Conservation (phyloP, 1,139 yeast genomes). For the Kluyveromyces marxianus region DNA sequence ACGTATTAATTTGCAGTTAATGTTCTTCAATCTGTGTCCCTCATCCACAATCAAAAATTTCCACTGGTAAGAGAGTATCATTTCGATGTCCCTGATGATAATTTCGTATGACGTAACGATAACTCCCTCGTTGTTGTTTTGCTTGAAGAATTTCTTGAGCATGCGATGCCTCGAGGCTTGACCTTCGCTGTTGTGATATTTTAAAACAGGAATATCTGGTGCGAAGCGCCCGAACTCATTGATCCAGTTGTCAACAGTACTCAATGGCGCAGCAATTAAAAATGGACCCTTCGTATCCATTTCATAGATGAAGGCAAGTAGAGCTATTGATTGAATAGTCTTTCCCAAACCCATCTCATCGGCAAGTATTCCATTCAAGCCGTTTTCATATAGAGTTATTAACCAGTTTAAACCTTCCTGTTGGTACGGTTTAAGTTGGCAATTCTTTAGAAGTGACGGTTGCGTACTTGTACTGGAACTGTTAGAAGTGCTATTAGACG, state of each 20-base stretch:
- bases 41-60: slow-evolving; percentile 89
- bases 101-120: slow-evolving; percentile 80
- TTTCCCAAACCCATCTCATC: slow-evolving; percentile 98
- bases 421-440: slow-evolving; percentile 72
- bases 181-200: slow-evolving; percentile 58
- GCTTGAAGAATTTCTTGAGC: slow-evolving; percentile 32
- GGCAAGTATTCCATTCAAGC: slow-evolving; percentile 88
- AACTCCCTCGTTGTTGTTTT: slow-evolving; percentile 36
- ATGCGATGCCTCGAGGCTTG: slow-evolving; percentile 40
- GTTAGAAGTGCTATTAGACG: too few relatives aligned
- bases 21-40: slow-evolving; percentile 85
- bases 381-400: slow-evolving; percentile 80
- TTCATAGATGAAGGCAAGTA: slow-evolving; percentile 69
- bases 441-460: slow-evolving; percentile 62
- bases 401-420: slow-evolving; percentile 89
- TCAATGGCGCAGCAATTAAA: slow-evolving; percentile 77
- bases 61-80: slow-evolving; percentile 46
- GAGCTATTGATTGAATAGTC: slow-evolving; percentile 78
- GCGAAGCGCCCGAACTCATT: slow-evolving; percentile 66
- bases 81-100: slow-evolving; percentile 59
- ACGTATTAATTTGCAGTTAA: slow-evolving; percentile 64
- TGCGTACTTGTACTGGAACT: slow-evolving; percentile 33
- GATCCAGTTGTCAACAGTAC: slow-evolving; percentile 81
- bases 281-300: slow-evolving; percentile 81
- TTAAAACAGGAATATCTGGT: slow-evolving; percentile 56